Base-by-base conservation (phyloP, 768 basidiomycete species). In the Hemileccinum impolitum region DNA sequence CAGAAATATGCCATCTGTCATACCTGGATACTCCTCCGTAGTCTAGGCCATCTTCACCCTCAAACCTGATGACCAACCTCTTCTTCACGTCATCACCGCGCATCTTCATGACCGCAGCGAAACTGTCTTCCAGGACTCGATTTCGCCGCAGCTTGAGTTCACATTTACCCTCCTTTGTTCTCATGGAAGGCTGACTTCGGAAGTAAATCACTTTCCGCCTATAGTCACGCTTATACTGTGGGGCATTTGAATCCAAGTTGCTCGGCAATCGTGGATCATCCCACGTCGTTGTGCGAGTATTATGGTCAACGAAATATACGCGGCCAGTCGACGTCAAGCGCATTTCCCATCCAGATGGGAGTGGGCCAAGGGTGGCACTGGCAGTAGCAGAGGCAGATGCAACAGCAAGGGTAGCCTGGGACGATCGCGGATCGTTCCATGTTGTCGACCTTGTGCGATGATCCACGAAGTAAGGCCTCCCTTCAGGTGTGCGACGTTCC, bases 341-440 rank as follows among this genome's bases (percentile, higher is more conserved):
- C 93, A 94, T 94, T 70, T 95, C 93, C 92, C 92, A 95, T 51
- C 92, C 93, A 39, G 85, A 87, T 6, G 93, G 93, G 32, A 95
- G 75, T 7, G 88, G 82, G 0, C 93, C 92, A 15, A 92, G 79
- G 55, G 85, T 74, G 53, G 82, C 68, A 48, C 73, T 79, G 57
- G 81, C 67, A 47, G 75, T 58, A 65, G 72, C 51, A 61, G 72
- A 56, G 59, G 72, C 50, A 57, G 63, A 70, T 47, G 73, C 75
- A 21, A 80, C 63, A 14, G 73, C 57, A 59, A 79, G 58, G 51
- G 78, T 71, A 56, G 79, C 60, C 52, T 80, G 61, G 56, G 78
- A 58, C 58, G 72, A 73, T 40, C 92, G 80, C 3, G 93, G 92
- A 66, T 95, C 92, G 18, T 81, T 84, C 92, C 92, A 95, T 25